Evolutionary conservation across 768 basidiomycete genomes (phyloP).

Genomic region (Lactarius evosmus): DNA sequence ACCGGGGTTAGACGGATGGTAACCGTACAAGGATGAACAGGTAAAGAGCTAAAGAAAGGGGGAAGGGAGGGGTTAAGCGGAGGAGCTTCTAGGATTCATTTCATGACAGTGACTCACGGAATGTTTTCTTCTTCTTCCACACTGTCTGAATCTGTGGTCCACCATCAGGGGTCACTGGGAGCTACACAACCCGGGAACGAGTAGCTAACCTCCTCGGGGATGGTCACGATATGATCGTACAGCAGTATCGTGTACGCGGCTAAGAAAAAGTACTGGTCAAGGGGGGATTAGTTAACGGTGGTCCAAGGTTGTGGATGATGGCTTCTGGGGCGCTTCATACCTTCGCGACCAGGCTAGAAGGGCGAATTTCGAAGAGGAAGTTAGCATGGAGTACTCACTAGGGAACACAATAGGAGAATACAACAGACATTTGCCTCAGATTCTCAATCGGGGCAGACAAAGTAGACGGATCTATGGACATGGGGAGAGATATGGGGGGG

Average conservation of each 20-base stretch:
- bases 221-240: conserved; percentile 25
- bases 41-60: conserved; percentile 18
- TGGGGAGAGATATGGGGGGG: background rate
- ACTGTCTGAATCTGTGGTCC: conserved; percentile 21
- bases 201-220: conserved; percentile 20
- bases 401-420: background rate
- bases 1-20: background rate
- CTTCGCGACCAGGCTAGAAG: conserved; percentile 22
- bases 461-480: background rate
- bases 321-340: background rate
- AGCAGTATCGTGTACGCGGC: conserved; percentile 20
- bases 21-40: conserved; percentile 22
- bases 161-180: background rate
- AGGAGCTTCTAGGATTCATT: background rate
- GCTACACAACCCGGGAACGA: background rate
- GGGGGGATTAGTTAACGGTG: background rate
- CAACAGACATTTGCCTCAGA: conserved; percentile 24
- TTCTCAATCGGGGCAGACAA: background rate
- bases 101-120: conserved; percentile 11
- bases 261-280: conserved; percentile 26
- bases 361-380: background rate
- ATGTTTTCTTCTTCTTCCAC: conserved; percentile 28
- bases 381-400: conserved; percentile 1
- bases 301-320: too few relatives aligned
- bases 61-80: background rate